Percentiles rank a stretch among this genome's conserved stretches.
Evolutionary conservation across 805 yeast genomes (phyloP).

Genomic region (Nakazawaea wyomingensis): DNA sequence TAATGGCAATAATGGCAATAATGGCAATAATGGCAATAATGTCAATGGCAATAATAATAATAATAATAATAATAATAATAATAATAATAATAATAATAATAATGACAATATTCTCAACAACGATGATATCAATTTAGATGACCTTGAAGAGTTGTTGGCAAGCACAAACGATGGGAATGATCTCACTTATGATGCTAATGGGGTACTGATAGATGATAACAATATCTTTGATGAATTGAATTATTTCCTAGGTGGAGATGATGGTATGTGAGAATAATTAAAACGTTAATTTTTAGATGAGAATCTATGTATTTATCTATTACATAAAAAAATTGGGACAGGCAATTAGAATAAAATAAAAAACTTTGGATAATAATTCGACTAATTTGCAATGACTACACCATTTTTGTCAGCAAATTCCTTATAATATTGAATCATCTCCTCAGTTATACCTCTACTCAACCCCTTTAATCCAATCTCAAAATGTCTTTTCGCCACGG

Average conservation of each 20-base stretch:
- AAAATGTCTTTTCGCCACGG: conserved; percentile 64
- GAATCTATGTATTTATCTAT: too few species aligned
- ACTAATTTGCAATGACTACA: not conserved
- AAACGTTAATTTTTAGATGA: too few species aligned
- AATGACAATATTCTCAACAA: not conserved
- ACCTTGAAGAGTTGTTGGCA: conserved; percentile 11
- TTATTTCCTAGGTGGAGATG: conserved; percentile 13
- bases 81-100: not conserved
- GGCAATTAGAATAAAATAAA: too few species aligned
- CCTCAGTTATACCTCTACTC: conserved; percentile 75
- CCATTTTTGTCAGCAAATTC: conserved; percentile 37
- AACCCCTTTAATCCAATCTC: conserved; percentile 63
- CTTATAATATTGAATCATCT: conserved; percentile 74
- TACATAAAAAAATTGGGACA: too few species aligned
- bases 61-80: conserved; percentile 7
- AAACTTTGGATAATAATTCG: too few species aligned
- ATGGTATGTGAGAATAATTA: too few species aligned
- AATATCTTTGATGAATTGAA: conserved; percentile 14
- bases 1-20: not conserved
- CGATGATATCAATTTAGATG: conserved; percentile 11
- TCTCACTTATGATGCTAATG: conserved; percentile 9
- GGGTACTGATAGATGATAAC: conserved; percentile 9
- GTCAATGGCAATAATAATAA: conserved; percentile 1
- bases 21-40: not conserved
- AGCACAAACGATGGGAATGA: conserved; percentile 10